Percentiles rank a stretch among this genome's conserved stretches.
These are phyloP conservation scores for Penicillium tannophilum DNA, from an alignment of 495 filamentous ascomycete species.

Conservation along the genomic window DNA sequence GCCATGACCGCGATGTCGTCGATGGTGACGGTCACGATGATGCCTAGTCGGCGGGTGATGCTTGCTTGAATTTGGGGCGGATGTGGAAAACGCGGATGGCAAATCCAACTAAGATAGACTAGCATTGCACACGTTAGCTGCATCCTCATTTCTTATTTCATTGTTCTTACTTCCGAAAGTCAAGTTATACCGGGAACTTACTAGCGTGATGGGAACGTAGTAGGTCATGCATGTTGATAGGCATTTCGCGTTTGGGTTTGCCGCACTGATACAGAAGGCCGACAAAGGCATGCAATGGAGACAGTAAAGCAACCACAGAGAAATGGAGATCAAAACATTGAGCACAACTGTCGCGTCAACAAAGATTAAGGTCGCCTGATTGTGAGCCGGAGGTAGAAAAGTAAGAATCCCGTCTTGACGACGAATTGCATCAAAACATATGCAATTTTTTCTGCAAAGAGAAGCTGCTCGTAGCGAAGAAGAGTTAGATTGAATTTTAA, in stretches of 20 bases:
- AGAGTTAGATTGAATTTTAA: no score
- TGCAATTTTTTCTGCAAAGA: not conserved
- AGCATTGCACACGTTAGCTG: not conserved
- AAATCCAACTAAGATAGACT: slow-evolving; percentile 1
- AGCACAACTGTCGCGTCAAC: not conserved
- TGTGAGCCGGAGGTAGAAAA: not conserved
- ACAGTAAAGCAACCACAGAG: not conserved
- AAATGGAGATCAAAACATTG: not conserved
- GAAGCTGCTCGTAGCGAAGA: not conserved
- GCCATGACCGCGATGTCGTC: not conserved
- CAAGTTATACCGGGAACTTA: not conserved
- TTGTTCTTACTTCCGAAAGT: no score
- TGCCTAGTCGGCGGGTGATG: not conserved
- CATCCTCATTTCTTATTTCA: not conserved
- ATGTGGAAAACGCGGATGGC: not conserved
- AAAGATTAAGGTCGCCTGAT: not conserved
- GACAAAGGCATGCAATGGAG: not conserved
- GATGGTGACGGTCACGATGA: not conserved
- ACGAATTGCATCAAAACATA: slow-evolving; percentile 2
- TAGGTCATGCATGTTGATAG: not conserved
- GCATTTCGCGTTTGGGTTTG: slow-evolving; percentile 1
- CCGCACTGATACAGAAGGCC: not conserved
- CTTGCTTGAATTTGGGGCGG: slow-evolving; percentile 4
- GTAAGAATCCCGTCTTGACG: slow-evolving; percentile 6
- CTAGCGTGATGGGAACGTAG: slow-evolving; percentile 1